phyloP scores from a whole-genome alignment of 257 asterid species.

The Apocynum venetum region DNA sequence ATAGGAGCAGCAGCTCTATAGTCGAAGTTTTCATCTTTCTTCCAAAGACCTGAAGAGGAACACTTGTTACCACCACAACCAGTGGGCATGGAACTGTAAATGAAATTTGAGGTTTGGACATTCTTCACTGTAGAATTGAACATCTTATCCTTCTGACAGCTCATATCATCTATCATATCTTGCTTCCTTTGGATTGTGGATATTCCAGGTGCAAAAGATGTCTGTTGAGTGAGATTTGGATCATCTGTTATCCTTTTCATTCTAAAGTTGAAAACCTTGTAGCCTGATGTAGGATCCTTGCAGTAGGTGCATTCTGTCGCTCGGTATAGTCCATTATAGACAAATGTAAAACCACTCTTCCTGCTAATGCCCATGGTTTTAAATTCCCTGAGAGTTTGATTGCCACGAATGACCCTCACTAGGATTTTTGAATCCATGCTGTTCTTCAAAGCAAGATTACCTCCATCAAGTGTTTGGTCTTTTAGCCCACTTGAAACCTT shows the following conservation, averaged over 20 bases:
- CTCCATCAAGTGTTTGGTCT: constrained; percentile 34
- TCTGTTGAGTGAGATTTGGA: constrained; percentile 11
- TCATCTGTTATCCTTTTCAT: constrained; percentile 25
- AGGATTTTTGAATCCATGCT: constrained; percentile 40
- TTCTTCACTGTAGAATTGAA: background rate
- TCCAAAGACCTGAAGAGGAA: background rate
- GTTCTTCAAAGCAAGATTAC: constrained; percentile 45
- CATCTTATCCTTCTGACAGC: background rate
- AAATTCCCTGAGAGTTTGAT: constrained; percentile 29
- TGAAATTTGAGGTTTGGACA: background rate
- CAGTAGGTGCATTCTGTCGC: constrained; percentile 37
- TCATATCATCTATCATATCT: too few relatives aligned
- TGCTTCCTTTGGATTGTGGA: background rate
- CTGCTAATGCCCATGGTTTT: constrained; percentile 43
- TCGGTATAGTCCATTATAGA: constrained; percentile 62
- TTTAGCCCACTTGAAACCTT: background rate
- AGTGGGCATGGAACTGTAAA: background rate
- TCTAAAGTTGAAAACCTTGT: constrained; percentile 49
- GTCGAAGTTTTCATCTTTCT: background rate
- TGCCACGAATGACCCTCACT: constrained; percentile 67
- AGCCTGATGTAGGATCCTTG: constrained; percentile 34
- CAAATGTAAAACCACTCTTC: constrained; percentile 39
- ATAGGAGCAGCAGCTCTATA: background rate
- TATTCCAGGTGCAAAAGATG: background rate
- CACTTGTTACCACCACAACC: background rate